Evolutionary conservation across 441 rosid genomes (phyloP).

Genomic region (Gossypium gossypioides): DNA sequence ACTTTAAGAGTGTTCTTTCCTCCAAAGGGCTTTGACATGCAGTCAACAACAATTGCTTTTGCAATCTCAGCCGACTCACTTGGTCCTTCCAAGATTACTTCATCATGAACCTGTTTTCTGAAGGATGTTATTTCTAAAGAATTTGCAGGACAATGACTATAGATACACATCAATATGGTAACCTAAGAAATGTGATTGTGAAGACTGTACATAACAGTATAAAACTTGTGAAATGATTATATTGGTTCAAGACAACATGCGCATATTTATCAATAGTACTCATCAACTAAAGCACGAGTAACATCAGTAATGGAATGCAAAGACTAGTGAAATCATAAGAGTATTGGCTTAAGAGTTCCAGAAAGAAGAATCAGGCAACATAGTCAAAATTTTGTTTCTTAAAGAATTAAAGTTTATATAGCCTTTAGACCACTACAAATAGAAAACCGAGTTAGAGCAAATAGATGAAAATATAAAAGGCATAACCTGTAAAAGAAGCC

Average conservation of each 20-base stretch:
- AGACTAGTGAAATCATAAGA: neutral
- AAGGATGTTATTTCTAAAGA: conserved; percentile 15
- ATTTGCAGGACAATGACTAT: neutral
- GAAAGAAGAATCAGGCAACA: neutral
- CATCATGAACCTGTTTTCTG: conserved; percentile 77
- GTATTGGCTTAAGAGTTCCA: neutral
- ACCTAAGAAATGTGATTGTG: neutral
- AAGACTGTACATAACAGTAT: neutral
- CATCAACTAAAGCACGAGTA: too few relatives aligned
- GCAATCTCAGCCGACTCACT: conserved; percentile 77
- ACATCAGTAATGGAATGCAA: neutral
- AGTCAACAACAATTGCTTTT: conserved; percentile 66
- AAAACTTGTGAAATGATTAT: neutral
- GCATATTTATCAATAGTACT: too few relatives aligned
- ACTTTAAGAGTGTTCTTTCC: conserved; percentile 66
- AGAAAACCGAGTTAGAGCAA: neutral
- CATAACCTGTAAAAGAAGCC: conserved; percentile 73
- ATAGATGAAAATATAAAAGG: conserved; percentile 8
- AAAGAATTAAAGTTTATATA: neutral
- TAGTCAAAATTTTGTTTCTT: neutral
- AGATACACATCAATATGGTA: neutral
- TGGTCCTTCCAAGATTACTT: conserved; percentile 97
- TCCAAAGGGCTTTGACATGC: conserved; percentile 83
- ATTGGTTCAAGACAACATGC: neutral
- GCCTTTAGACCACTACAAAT: neutral